Base-by-base conservation (phyloP, 1,284 basidiomycete genomes). In the Puccinia brachypodii region DNA sequence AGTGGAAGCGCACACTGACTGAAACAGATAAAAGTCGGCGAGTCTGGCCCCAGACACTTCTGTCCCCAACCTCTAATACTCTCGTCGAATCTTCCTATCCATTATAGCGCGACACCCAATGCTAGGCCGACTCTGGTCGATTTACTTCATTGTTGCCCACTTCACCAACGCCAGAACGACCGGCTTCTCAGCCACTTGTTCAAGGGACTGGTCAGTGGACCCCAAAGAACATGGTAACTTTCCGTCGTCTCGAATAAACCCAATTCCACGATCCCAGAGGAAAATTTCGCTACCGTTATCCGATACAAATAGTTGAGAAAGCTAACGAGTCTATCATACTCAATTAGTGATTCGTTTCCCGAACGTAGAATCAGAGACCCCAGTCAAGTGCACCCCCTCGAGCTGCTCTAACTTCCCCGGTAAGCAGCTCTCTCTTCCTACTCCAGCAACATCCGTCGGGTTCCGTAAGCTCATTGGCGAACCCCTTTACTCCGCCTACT, bases 341-440 rank as follows among this genome's bases (percentile, higher is more conserved):
- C 13, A 2, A 44, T 50, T 42, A 71, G 68, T 71, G 40, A n/a
- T 71, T 71, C 68, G 68, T 47, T 71, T 38, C 68, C 68, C 44
- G 22, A 47, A 71, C 31, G 40, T 44, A 28, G 25, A 71, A 47
- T 44, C 42, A 14, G 22, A 31, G 14, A 71, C 42, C 28, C 25
- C 68, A 31, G 3, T 50, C 40, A 50, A 71, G 11, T 71, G 68
- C 16, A 25, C 22, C 68, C 68, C 44, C 25, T 33, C 25, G 68
- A 71, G 42, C 68, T 71, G 68, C 31, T 71, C 68, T 16, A 16
- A 50, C 31, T 71, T 71, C 22, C 68, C 68, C 42, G 25, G 68
- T 71, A 50, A 50, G 68, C 44, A 47, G 8, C n/a, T 47, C 11
- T 19, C 25, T 16, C 47, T 28, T 44, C 16, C 25, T 28, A 28